A percentile compares a stretch with the other conserved stretches of the same genome.
phyloP scores from a whole-genome alignment of 495 filamentous ascomycete genomes.

The Amniculicola lignicola region DNA sequence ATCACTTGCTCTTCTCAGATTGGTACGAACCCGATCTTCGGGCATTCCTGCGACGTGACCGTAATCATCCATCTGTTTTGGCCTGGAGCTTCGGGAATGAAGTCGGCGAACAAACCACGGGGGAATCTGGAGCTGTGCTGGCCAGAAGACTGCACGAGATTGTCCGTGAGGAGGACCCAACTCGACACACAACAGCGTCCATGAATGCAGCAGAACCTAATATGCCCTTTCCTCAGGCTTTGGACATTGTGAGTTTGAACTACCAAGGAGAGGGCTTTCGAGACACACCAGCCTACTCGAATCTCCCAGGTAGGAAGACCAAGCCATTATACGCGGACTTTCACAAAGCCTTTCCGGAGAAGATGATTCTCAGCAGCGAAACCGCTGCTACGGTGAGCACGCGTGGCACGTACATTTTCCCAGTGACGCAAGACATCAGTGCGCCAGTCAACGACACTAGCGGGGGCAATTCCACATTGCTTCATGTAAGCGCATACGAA shows the following conservation, averaged over 20 bases:
- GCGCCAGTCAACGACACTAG: slow-evolving; percentile 28
- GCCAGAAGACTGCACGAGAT: slow-evolving; percentile 41
- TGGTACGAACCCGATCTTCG: slow-evolving; percentile 52
- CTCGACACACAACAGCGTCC: slow-evolving; percentile 42
- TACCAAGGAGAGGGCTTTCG: slow-evolving; percentile 54
- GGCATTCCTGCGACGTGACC: slow-evolving; percentile 47
- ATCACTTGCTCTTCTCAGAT: slow-evolving; percentile 47
- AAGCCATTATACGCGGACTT: slow-evolving; percentile 42
- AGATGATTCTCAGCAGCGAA: slow-evolving; percentile 48
- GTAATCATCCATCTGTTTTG: slow-evolving; percentile 52
- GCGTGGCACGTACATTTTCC: slow-evolving; percentile 51
- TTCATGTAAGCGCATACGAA: slow-evolving; percentile 49
- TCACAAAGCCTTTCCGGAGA: slow-evolving; percentile 43
- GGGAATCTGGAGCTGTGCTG: slow-evolving; percentile 34
- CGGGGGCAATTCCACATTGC: slow-evolving; percentile 33
- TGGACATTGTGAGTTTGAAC: slow-evolving; percentile 50
- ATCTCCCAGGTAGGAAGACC: slow-evolving; percentile 37
- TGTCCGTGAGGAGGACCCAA: slow-evolving; percentile 43
- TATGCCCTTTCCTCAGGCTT: slow-evolving; percentile 36
- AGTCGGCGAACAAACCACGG: slow-evolving; percentile 43
- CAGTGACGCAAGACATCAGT: slow-evolving; percentile 42
- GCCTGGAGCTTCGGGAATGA: slow-evolving; percentile 52
- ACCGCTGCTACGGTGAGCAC: slow-evolving; percentile 45
- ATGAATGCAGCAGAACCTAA: slow-evolving; percentile 43
- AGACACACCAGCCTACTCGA: no score